Conservation (phyloP, 257 asterid species). For the Agastache rugosa region DNA sequence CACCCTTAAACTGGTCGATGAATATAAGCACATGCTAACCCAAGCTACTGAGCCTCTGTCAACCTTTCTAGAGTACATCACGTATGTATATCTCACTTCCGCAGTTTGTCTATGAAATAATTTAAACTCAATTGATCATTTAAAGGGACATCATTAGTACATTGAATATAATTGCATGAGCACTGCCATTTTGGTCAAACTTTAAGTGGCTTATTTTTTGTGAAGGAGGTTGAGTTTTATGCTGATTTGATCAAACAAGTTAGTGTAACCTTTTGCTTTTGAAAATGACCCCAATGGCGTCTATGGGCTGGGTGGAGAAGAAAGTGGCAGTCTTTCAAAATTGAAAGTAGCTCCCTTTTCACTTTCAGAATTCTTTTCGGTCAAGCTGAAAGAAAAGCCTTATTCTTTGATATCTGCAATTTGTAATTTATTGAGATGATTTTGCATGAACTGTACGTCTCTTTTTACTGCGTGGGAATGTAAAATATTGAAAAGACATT, state of each 20-base stretch:
- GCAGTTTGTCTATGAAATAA: not conserved
- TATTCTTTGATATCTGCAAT: not conserved
- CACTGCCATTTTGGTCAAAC: slow-evolving; percentile 15
- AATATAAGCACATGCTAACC: slow-evolving; percentile 85
- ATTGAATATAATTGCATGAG: not conserved
- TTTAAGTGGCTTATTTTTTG: not conserved
- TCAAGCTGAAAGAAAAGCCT: slow-evolving; percentile 10
- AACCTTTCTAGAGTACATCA: slow-evolving; percentile 83
- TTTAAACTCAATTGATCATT: not conserved
- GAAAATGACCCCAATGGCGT: not conserved
- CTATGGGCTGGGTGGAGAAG: not conserved
- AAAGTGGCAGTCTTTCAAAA: slow-evolving; percentile 14
- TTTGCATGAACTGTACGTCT: not conserved
- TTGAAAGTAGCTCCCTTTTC: slow-evolving; percentile 15
- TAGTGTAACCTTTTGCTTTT: not conserved
- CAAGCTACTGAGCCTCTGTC: slow-evolving; percentile 96
- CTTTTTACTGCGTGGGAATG: not conserved
- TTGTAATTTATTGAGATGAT: slow-evolving; percentile 21
- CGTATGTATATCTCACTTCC: slow-evolving; percentile 49
- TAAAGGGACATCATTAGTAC: not conserved
- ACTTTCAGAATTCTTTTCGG: no score
- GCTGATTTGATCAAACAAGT: not conserved
- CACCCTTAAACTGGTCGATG: slow-evolving; percentile 90
- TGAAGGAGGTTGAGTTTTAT: not conserved
- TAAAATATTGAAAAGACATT: not conserved